These are phyloP conservation scores for Debaryomycetaceae sp. DNA, from an alignment of 1,139 yeast species.

Conservation along the genomic window DNA sequence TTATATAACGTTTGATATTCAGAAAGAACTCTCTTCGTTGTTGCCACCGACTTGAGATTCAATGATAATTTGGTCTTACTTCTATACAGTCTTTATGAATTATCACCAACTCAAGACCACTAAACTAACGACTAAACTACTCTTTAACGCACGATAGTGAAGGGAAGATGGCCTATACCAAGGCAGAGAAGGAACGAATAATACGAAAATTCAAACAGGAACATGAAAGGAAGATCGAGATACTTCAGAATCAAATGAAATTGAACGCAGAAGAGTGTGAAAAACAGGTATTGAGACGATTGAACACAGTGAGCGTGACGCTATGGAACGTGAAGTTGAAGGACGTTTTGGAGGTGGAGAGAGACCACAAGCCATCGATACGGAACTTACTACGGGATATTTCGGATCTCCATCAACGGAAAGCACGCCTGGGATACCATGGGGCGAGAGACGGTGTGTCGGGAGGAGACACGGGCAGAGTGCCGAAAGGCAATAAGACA, in stretches of 20 bases:
- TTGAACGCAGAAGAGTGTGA: constrained; percentile 19
- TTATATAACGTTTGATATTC: neutral
- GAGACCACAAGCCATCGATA: constrained; percentile 33
- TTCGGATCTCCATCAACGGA: constrained; percentile 9
- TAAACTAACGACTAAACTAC: neutral
- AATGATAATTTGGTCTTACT: neutral
- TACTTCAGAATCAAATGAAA: constrained; percentile 16
- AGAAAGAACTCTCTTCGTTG: neutral
- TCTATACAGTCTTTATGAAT: neutral
- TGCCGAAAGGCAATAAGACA: neutral
- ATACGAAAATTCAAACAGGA: constrained; percentile 25
- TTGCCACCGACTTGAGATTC: neutral
- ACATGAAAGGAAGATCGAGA: constrained; percentile 16
- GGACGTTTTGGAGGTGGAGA: constrained; percentile 42
- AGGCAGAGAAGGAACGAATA: constrained; percentile 34
- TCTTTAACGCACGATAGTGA: neutral
- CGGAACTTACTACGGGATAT: constrained; percentile 29
- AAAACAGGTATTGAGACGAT: constrained; percentile 29
- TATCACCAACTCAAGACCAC: no score
- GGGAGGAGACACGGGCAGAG: constrained; percentile 1
- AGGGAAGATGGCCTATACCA: constrained; percentile 22
- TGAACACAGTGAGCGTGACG: constrained; percentile 41
- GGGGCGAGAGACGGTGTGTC: neutral
- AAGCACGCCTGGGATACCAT: constrained; percentile 5
- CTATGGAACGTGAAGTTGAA: constrained; percentile 36